Conservation (phyloP, 2,329 filamentous ascomycete genomes). For the Colletotrichum somersetense region DNA sequence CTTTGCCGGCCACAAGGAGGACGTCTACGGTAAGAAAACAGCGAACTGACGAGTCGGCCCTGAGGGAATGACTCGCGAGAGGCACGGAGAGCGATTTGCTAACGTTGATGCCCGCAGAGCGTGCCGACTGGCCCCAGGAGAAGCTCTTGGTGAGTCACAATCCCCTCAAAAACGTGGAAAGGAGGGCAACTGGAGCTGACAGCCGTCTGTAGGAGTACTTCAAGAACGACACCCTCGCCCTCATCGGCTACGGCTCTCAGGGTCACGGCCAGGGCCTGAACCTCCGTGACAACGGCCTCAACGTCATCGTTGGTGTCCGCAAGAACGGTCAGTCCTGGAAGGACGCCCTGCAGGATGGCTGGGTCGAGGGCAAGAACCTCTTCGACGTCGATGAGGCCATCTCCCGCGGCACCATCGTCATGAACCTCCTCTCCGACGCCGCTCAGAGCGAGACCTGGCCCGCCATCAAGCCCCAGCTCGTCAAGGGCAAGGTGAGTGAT, state of each 20-base stretch:
- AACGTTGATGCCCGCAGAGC: constrained; percentile 72
- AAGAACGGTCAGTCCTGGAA: constrained; percentile 99
- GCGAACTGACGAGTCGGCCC: constrained; percentile 7
- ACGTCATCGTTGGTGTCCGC: constrained; percentile 98
- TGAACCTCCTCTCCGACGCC: constrained; percentile 98
- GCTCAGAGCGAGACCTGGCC: constrained; percentile 99
- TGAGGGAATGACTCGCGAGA: constrained; percentile 32
- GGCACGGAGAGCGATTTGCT: constrained; percentile 23
- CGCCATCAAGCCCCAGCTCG: constrained; percentile 95
- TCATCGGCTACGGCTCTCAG: constrained; percentile 98
- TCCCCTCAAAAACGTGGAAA: constrained; percentile 7
- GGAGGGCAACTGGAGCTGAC: constrained; percentile 31
- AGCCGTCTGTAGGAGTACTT: constrained; percentile 83
- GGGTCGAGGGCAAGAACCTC: constrained; percentile 98
- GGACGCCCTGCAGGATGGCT: constrained; percentile 96
- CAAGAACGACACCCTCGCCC: constrained; percentile 99
- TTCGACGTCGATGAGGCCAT: constrained; percentile 99
- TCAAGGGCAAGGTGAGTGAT: constrained; percentile 90
- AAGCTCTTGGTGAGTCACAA: constrained; percentile 86
- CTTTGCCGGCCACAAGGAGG: constrained; percentile 96
- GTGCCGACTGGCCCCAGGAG: constrained; percentile 97
- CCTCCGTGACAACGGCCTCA: constrained; percentile 99
- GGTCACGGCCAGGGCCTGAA: constrained; percentile 99
- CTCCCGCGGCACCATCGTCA: constrained; percentile 91
- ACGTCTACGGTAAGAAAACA: constrained; percentile 82